Conservation (phyloP, 495 filamentous ascomycete genomes). For the Arthonia radiata region DNA sequence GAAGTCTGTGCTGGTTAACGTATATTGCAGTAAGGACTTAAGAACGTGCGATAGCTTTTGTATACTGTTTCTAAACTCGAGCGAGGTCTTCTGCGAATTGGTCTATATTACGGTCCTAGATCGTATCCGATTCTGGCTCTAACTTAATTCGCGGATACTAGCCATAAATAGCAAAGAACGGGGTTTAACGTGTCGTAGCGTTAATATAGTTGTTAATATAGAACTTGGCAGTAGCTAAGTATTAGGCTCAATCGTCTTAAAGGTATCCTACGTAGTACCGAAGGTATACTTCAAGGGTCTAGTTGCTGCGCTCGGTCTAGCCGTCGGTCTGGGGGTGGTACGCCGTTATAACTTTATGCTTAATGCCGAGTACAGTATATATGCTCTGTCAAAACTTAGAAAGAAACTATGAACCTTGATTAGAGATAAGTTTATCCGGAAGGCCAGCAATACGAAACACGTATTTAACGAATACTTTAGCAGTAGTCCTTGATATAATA, state of each 20-base stretch:
- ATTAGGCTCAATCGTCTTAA: conserved; percentile 12
- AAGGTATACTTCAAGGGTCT: conserved; percentile 8
- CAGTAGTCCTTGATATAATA: too few relatives aligned
- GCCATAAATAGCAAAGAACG: too few relatives aligned
- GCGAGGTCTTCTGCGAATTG: too few relatives aligned
- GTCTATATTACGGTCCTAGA: too few relatives aligned
- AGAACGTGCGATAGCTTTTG: too few relatives aligned
- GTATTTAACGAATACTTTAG: conserved; percentile 3
- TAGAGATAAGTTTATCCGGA: conserved; percentile 4
- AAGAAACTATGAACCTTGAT: conserved; percentile 7
- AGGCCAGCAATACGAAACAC: conserved; percentile 3
- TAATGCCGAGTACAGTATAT: conserved; percentile 2
- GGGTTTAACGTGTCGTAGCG: too few relatives aligned
- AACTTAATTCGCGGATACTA: too few relatives aligned
- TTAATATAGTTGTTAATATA: too few relatives aligned
- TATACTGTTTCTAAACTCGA: too few relatives aligned
- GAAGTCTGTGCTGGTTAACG: too few relatives aligned
- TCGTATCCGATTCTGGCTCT: too few relatives aligned
- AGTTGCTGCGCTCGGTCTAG: conserved; percentile 10
- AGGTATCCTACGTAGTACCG: conserved; percentile 9
- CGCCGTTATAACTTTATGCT: conserved; percentile 7
- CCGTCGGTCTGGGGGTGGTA: conserved; percentile 12
- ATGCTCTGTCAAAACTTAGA: conserved; percentile 6
- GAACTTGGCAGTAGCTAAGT: conserved; percentile 6
- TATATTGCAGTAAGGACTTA: too few relatives aligned